Evolutionary conservation across 2,329 filamentous ascomycete species (phyloP).

Genomic region (Hypoxylon sp.): DNA sequence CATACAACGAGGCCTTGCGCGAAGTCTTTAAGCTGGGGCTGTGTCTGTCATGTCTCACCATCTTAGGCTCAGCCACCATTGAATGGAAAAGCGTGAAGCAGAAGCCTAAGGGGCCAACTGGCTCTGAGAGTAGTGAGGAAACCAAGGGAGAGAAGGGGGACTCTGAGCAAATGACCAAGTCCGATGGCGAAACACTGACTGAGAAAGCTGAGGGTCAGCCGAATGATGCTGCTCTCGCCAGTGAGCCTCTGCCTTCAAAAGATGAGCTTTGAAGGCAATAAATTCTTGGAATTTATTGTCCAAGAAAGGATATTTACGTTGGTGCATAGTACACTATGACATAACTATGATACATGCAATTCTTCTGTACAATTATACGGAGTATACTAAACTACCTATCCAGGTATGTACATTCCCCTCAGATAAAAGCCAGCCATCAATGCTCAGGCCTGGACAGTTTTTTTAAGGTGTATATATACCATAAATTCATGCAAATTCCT

Average conservation of each 20-base stretch:
- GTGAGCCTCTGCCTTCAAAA: not conserved
- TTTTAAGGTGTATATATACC: not conserved
- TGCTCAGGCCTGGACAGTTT: not conserved
- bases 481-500: not conserved
- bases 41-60: conserved; percentile 65
- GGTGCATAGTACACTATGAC: not conserved
- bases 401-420: conserved; percentile 6
- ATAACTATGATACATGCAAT: not conserved
- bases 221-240: not conserved
- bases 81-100: conserved; percentile 70
- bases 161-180: conserved; percentile 13
- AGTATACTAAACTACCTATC: not conserved
- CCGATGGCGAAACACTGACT: conserved; percentile 35
- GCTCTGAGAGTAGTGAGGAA: conserved; percentile 39
- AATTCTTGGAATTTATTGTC: not conserved
- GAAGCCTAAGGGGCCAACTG: conserved; percentile 27
- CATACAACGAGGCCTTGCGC: conserved; percentile 74
- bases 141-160: conserved; percentile 7
- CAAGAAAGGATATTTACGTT: not conserved
- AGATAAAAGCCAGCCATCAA: not conserved
- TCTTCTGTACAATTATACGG: not conserved
- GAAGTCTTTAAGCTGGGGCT: conserved; percentile 73
- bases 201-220: conserved; percentile 20
- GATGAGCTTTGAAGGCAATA: not conserved
- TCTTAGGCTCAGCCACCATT: conserved; percentile 69